Evolutionary conservation across 1,284 basidiomycete genomes (phyloP), one percentile per base, ranked within the genome.

Genomic region (Papiliotrema terrestris): DNA sequence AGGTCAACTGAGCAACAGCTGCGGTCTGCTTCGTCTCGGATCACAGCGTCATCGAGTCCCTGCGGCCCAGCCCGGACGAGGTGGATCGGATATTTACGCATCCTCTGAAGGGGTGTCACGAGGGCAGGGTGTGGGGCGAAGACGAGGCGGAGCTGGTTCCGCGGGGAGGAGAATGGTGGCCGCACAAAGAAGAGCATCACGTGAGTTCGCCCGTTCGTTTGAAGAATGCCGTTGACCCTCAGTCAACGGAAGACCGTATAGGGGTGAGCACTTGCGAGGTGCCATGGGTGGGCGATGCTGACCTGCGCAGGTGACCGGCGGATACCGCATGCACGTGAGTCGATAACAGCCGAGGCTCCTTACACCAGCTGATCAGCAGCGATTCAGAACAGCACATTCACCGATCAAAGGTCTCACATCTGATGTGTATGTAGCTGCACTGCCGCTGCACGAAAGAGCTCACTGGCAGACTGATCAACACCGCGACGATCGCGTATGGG

Each of bases 331-430:
- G 72, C 68, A 72, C 49, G 72, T 73, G 51, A 58, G 68, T 52
- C 4, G 5, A 15, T 3, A 15, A 8, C 15, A 19, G 15, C 25
- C 50, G 36, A 25, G 20, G 4, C 1, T 3, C 35, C 2, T n/a
- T 6, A 17, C 11, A 35, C 78, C 15, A 56, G 42, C 53, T 90
- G 88, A 65, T 20, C 9, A 14, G 45, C 85, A 91, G 73, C 84
- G 89, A 14, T 86, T 92, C 67, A 81, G 87, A 41, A 86, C 85
- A 2, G 79, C 78, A 0, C 85, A 86, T 1, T 89, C 88, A 8
- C 84, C 89, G 0, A 81, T 92, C 60, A 89, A 89, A 68, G 90
- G 90, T 0, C 75, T 92, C 1, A 91, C 89, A 0, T 80, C 89
- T 1, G 88, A 92, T 61, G 86, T 93, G 87, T 90, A 63, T 62